Evolutionary conservation across 305 asterid species (phyloP).

Genomic region (Fraxinus sp.): DNA sequence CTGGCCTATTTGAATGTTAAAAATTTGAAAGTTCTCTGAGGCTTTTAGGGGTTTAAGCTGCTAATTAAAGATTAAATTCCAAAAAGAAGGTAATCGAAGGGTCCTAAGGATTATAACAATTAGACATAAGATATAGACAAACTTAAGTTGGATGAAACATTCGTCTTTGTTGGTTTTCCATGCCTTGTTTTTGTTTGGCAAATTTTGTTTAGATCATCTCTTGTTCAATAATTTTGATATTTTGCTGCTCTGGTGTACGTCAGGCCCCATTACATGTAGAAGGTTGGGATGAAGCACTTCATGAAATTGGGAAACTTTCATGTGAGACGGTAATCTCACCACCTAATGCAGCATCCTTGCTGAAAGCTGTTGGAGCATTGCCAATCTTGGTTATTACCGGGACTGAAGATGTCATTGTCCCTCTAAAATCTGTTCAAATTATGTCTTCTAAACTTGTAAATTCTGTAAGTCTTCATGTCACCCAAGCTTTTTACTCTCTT

Average conservation of each 20-base stretch:
- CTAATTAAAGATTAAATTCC: not conserved
- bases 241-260: slow-evolving; percentile 17
- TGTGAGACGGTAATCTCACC: slow-evolving; percentile 66
- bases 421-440: slow-evolving; percentile 67
- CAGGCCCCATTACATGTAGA: slow-evolving; percentile 88
- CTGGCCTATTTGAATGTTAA: not conserved
- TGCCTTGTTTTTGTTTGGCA: not conserved
- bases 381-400: slow-evolving; percentile 79
- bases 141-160: not conserved
- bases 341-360: slow-evolving; percentile 54
- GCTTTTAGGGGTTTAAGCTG: not conserved
- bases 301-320: slow-evolving; percentile 83
- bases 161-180: not conserved
- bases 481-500: slow-evolving; percentile 3
- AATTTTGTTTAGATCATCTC: not conserved
- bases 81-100: not conserved
- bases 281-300: slow-evolving; percentile 96
- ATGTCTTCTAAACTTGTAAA: slow-evolving; percentile 80
- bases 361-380: slow-evolving; percentile 57
- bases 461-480: slow-evolving; percentile 56
- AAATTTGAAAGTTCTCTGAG: not conserved
- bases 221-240: slow-evolving; percentile 9
- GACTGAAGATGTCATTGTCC: slow-evolving; percentile 82
- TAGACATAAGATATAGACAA: not conserved
- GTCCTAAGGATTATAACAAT: not conserved